Evolutionary conservation across 176 grass and related monocot species (phyloP).

Genomic region (Carex cristatella): DNA sequence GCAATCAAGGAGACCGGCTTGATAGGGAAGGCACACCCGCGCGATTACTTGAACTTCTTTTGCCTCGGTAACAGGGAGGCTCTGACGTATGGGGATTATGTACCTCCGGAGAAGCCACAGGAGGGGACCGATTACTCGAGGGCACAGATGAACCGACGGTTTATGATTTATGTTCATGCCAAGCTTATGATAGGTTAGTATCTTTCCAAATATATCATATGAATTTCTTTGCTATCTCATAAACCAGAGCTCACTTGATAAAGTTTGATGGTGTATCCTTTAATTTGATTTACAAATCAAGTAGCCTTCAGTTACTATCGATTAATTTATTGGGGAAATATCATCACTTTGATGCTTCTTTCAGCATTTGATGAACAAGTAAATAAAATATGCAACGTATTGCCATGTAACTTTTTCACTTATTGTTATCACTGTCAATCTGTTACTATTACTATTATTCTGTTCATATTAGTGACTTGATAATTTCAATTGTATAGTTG

Average conservation of each 20-base stretch:
- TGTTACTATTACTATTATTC: not conserved
- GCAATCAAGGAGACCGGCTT: slow-evolving; percentile 71
- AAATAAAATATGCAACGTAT: not conserved
- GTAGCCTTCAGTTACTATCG: not conserved
- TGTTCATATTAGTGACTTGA: not conserved
- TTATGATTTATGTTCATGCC: slow-evolving; percentile 80
- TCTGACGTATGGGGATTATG: slow-evolving; percentile 32
- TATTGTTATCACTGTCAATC: no score
- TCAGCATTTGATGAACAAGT: not conserved
- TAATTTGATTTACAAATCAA: not conserved
- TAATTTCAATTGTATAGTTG: slow-evolving; percentile 30
- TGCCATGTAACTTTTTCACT: not conserved
- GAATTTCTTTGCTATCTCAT: not conserved
- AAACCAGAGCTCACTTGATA: not conserved
- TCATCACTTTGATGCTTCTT: not conserved
- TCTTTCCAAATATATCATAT: not conserved
- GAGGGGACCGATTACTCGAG: slow-evolving; percentile 54
- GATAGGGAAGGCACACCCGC: slow-evolving; percentile 53
- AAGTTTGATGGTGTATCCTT: not conserved
- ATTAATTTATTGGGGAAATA: not conserved
- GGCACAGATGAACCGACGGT: slow-evolving; percentile 57
- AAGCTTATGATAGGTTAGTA: slow-evolving; percentile 87
- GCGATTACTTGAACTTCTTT: slow-evolving; percentile 97
- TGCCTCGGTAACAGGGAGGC: slow-evolving; percentile 79
- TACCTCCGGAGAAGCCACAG: slow-evolving; percentile 38